These are phyloP conservation scores for Parachaetomium inaequale DNA, from an alignment of 495 filamentous ascomycete genomes.

Conservation along the genomic window DNA sequence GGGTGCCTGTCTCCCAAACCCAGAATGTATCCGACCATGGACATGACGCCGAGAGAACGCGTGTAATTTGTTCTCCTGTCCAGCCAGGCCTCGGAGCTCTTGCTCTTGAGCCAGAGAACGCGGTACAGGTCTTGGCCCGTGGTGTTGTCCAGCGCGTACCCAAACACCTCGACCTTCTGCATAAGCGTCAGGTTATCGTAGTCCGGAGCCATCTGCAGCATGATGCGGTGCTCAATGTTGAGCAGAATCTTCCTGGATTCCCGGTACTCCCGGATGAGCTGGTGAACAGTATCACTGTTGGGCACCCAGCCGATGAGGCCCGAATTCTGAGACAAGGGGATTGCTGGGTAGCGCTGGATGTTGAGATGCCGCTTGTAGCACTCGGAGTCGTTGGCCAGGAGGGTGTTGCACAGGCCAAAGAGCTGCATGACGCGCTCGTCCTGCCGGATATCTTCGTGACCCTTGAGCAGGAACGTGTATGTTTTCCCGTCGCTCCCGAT, in stretches of 20 bases:
- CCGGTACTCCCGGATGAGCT: constrained; percentile 93
- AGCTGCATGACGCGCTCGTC: constrained; percentile 99
- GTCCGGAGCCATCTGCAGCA: constrained; percentile 99
- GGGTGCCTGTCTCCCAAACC: constrained; percentile 95
- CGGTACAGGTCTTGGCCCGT: constrained; percentile 98
- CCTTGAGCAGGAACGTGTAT: constrained; percentile 88
- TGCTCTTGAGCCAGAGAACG: constrained; percentile 96
- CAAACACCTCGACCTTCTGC: constrained; percentile 99
- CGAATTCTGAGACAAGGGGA: constrained; percentile 92
- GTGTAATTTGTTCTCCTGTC: constrained; percentile 97
- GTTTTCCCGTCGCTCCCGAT: constrained; percentile 80
- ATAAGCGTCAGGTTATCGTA: constrained; percentile 97
- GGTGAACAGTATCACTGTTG: constrained; percentile 94
- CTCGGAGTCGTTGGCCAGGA: constrained; percentile 86
- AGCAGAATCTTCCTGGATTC: constrained; percentile 95
- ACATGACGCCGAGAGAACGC: constrained; percentile 95
- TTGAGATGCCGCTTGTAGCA: constrained; percentile 95
- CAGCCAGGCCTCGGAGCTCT: constrained; percentile 95
- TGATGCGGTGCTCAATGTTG: constrained; percentile 98
- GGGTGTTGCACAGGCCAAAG: constrained; percentile 92
- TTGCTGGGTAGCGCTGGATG: constrained; percentile 90
- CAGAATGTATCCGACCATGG: constrained; percentile 99
- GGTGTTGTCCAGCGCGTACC: constrained; percentile 97
- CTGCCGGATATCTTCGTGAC: constrained; percentile 97
- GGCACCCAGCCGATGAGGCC: constrained; percentile 96